Evolutionary conservation across 345 rosid genomes (phyloP).

Genomic region (Corchorus olitorius): DNA sequence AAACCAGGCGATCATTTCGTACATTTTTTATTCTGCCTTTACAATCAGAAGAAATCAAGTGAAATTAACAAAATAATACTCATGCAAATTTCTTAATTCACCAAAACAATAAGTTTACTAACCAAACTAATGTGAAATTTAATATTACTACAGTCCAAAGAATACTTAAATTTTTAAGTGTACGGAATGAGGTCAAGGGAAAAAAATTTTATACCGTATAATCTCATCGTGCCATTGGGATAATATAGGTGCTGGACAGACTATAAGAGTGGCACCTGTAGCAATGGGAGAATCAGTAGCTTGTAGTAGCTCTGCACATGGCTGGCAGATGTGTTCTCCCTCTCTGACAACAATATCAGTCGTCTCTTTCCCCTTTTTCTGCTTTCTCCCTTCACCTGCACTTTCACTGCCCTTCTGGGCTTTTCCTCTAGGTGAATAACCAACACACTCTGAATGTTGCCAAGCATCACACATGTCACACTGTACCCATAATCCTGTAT

Average conservation of each 20-base stretch:
- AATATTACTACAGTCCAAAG: background rate
- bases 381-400: conserved; percentile 32
- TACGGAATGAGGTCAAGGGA: conserved; percentile 16
- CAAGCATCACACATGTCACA: conserved; percentile 98
- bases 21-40: background rate
- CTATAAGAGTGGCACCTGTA: conserved; percentile 90
- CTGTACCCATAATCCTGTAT: conserved; percentile 92
- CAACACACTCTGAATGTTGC: conserved; percentile 99
- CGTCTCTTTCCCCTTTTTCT: conserved; percentile 51
- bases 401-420: conserved; percentile 28
- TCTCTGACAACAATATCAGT: conserved; percentile 58
- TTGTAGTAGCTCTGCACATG: conserved; percentile 76
- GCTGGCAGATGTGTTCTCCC: conserved; percentile 72
- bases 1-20: background rate
- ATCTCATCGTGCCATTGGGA: conserved; percentile 95
- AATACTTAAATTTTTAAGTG: conserved; percentile 18
- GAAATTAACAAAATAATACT: background rate
- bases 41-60: background rate
- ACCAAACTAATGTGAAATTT: background rate
- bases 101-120: background rate
- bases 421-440: conserved; percentile 81
- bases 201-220: conserved; percentile 54
- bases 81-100: background rate
- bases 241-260: conserved; percentile 96
- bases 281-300: conserved; percentile 77